Base-by-base conservation (phyloP, 371 early-diverging fungal genomes). In the Smittium mucronatum region DNA sequence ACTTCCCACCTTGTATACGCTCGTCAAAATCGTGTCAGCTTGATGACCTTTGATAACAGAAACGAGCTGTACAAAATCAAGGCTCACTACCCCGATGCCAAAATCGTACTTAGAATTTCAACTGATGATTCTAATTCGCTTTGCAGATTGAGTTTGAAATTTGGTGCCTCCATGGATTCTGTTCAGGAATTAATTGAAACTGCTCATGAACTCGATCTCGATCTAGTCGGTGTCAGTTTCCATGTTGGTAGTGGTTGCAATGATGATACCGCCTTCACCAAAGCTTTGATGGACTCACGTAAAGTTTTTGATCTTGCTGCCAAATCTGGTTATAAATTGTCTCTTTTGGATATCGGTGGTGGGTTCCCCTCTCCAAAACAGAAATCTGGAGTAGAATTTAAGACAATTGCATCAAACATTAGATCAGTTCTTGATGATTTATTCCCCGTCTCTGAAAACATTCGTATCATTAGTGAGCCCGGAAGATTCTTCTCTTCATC, bases 31-130 rank as follows among this genome's bases (percentile, higher is more conserved):
- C 86, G 86, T 71, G 93, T 98, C 31, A 78, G 80, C 70, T 86
- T 91, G 84, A 93, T 96, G 93, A 98, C 98, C 29, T 98, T 98
- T 79, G 98, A 98, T 81, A 98, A 97, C 79, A 88, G 87, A 1
- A 95, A 97, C 78, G 98, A 98, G 79, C 86, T 98, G 34, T 81
- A 86, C 83, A 98, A 98, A 85, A 88, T 97, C 73, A 88, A 91
- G 79, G 81, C 79, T 67, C 75, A 81, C 70, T 85, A 87, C 74
- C 95, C 94, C 68, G 82, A 86, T 63, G 94, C 95, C 33, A 84
- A 90, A 73, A 80, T 94, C 69, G 89, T 97, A 26, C 81, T 98
- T 65, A 94, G 98, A 68, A 91, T 98, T 75, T 81, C 94, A 72
- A 88, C 95, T 1, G 98, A 98, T 76, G 98, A 96, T 77, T 93